These are phyloP conservation scores for Naganishia sp. DNA, from an alignment of 1,284 basidiomycete species.

Conservation along the genomic window DNA sequence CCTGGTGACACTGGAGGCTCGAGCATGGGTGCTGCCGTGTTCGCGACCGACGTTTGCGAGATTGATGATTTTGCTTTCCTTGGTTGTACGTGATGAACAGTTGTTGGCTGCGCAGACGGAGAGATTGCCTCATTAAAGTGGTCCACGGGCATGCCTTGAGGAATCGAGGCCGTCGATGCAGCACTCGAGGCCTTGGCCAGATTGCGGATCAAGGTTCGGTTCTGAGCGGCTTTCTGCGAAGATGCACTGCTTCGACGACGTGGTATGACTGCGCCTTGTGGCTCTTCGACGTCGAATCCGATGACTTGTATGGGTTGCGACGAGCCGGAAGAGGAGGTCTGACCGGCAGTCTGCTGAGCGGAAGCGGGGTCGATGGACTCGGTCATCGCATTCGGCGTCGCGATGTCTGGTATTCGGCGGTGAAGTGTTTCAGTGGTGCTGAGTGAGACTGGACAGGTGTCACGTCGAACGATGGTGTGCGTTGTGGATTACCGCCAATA, in stretches of 20 bases:
- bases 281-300: slow-evolving; percentile 15
- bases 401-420: background rate
- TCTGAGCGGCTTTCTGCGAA: slow-evolving; percentile 9
- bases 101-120: background rate
- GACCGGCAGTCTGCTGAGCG: background rate
- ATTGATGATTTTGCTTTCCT: slow-evolving; percentile 8
- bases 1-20: slow-evolving; percentile 9
- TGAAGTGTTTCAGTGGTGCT: background rate
- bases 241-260: slow-evolving; percentile 23
- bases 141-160: slow-evolving; percentile 16
- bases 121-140: background rate
- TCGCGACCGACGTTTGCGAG: background rate
- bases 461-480: background rate
- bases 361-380: slow-evolving; percentile 6
- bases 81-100: background rate
- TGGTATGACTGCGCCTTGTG: slow-evolving; percentile 19
- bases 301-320: background rate
- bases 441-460: background rate
- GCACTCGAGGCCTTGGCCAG: slow-evolving; percentile 13
- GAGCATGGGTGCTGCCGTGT: background rate
- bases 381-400: slow-evolving; percentile 6
- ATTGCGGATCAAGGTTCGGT: slow-evolving; percentile 5
- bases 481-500: slow-evolving; percentile 9
- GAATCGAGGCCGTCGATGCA: slow-evolving; percentile 18
- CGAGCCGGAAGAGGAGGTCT: background rate